phyloP scores from a whole-genome alignment of 345 rosid genomes.

The Hibiscus syriacus region DNA sequence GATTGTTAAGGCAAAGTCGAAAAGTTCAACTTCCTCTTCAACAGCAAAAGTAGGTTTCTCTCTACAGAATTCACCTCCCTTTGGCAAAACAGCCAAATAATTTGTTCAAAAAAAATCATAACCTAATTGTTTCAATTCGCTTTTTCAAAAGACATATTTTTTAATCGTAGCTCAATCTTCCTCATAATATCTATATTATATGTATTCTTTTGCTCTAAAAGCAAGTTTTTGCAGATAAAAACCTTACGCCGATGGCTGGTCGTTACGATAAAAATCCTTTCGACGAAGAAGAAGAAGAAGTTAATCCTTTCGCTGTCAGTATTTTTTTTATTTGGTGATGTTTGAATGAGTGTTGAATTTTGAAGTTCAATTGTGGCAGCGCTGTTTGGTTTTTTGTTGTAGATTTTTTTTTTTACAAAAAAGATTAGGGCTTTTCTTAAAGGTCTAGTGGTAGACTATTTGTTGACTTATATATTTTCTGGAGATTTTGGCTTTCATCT shows the following conservation, averaged over 20 bases:
- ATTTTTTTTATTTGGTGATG: neutral
- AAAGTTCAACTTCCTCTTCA: neutral
- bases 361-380: conserved; percentile 6
- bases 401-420: neutral
- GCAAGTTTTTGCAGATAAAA: neutral
- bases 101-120: neutral
- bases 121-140: conserved; percentile 10
- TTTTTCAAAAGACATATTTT: neutral
- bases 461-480: neutral
- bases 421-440: neutral
- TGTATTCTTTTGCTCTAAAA: neutral
- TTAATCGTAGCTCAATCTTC: neutral
- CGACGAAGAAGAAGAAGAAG: conserved; percentile 67
- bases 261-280: conserved; percentile 84
- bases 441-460: neutral
- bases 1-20: conserved; percentile 1
- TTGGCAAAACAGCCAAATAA: neutral
- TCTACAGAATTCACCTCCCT: neutral
- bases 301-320: conserved; percentile 84
- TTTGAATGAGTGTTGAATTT: neutral
- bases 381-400: neutral
- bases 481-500: neutral
- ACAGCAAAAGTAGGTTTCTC: conserved; percentile 4
- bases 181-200: neutral
- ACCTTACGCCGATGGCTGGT: conserved; percentile 50